These are phyloP conservation scores for Leishmania amazonensis DNA, from an alignment of 208 protist species.

Conservation along the genomic window DNA sequence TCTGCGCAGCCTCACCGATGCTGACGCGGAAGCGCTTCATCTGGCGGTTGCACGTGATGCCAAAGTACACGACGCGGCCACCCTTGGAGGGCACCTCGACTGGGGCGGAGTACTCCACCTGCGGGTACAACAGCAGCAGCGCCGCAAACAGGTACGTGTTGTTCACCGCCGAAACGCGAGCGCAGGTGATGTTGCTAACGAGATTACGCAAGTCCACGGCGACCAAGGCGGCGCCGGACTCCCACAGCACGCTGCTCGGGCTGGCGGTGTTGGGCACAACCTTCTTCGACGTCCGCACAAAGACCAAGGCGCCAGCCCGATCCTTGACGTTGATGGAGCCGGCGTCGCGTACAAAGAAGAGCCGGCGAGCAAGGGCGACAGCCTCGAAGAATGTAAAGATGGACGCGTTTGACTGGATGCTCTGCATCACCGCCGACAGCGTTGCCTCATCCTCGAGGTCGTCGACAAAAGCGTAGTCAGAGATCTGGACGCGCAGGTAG, in stretches of 20 bases:
- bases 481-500: constrained; percentile 74
- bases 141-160: constrained; percentile 80
- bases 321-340: constrained; percentile 65
- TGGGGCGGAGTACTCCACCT: constrained; percentile 83
- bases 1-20: constrained; percentile 68
- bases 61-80: constrained; percentile 76
- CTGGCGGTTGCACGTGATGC: constrained; percentile 83
- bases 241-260: constrained; percentile 65
- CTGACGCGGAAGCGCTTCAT: constrained; percentile 84
- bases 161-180: constrained; percentile 66
- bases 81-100: constrained; percentile 48
- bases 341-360: constrained; percentile 72
- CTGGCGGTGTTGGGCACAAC: constrained; percentile 43
- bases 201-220: constrained; percentile 66
- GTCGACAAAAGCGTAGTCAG: constrained; percentile 86
- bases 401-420: constrained; percentile 57
- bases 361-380: constrained; percentile 61
- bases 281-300: constrained; percentile 88
- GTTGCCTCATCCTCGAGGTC: constrained; percentile 38
- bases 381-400: constrained; percentile 73
- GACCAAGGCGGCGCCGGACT: constrained; percentile 58
- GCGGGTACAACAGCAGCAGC: constrained; percentile 79
- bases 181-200: constrained; percentile 45
- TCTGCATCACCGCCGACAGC: constrained; percentile 37
- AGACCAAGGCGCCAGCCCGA: constrained; percentile 71